Percentiles rank a stretch among this genome's conserved stretches.
Evolutionary conservation across 2,329 filamentous ascomycete genomes (phyloP).

Genomic region (Cryphonectria nitschkei): DNA sequence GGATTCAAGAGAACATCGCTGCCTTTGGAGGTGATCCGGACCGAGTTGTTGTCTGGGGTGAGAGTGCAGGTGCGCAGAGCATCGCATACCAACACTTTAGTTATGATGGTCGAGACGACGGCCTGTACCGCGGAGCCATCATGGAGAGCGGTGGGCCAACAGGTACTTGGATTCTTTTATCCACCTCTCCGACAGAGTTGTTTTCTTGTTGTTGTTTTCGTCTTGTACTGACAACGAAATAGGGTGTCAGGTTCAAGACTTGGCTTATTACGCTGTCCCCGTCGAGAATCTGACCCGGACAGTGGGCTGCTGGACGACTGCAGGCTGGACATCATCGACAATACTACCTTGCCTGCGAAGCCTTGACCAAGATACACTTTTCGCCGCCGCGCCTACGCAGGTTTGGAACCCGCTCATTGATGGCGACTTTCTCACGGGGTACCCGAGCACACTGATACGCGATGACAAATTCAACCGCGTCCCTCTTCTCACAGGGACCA

Average conservation of each 20-base stretch:
- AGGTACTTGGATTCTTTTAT: not conserved
- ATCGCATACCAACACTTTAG: conserved; percentile 55
- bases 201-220: too few relatives aligned
- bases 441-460: conserved; percentile 49
- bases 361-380: conserved; percentile 39
- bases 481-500: conserved; percentile 52
- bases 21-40: conserved; percentile 53
- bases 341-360: conserved; percentile 44
- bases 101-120: conserved; percentile 59
- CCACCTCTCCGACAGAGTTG: not conserved
- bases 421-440: conserved; percentile 51
- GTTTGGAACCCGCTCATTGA: conserved; percentile 51
- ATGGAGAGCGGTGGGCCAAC: conserved; percentile 53
- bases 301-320: conserved; percentile 39
- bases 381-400: conserved; percentile 40
- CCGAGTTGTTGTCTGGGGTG: conserved; percentile 54
- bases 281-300: conserved; percentile 42
- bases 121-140: conserved; percentile 58
- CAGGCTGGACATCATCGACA: conserved; percentile 33
- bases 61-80: conserved; percentile 47
- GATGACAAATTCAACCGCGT: conserved; percentile 48
- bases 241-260: conserved; percentile 34
- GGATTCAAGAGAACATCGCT: conserved; percentile 58
- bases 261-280: conserved; percentile 41
- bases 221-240: not conserved